Evolutionary conservation across 768 basidiomycete species (phyloP).

Genomic region (Boletus edulis): DNA sequence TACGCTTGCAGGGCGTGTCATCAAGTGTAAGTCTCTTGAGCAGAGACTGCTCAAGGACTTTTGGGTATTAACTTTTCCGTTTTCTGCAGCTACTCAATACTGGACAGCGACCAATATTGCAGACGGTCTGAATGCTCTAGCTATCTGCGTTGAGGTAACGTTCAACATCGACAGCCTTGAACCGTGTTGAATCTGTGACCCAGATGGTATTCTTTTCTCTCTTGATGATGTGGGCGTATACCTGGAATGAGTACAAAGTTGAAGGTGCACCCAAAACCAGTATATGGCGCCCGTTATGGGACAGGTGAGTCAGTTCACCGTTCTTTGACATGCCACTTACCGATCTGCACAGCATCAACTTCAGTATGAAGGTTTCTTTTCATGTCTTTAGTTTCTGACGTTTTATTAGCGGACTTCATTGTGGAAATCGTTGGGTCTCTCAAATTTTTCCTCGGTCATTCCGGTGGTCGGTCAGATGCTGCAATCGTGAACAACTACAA

Average conservation of each 20-base stretch:
- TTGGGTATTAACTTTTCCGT: background rate
- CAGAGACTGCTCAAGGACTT: background rate
- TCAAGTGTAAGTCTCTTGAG: conserved; percentile 46
- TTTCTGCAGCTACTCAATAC: conserved; percentile 56
- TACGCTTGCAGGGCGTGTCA: conserved; percentile 64
- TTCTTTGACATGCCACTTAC: conserved; percentile 1
- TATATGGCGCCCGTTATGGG: conserved; percentile 70
- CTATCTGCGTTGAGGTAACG: conserved; percentile 78
- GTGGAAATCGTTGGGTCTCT: conserved; percentile 63
- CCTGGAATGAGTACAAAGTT: conserved; percentile 61
- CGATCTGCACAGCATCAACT: conserved; percentile 40
- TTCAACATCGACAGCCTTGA: background rate
- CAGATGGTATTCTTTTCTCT: conserved; percentile 83
- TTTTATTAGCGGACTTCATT: conserved; percentile 55
- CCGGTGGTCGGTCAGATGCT: conserved; percentile 15
- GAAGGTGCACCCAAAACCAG: conserved; percentile 46
- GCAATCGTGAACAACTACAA: conserved; percentile 24
- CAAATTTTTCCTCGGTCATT: conserved; percentile 51
- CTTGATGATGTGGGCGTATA: conserved; percentile 86
- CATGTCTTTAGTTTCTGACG: conserved; percentile 4
- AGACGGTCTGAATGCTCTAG: conserved; percentile 78
- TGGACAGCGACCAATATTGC: conserved; percentile 87
- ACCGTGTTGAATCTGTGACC: conserved; percentile 1
- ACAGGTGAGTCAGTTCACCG: conserved; percentile 35
- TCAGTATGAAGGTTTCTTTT: conserved; percentile 31